These are phyloP conservation scores for Penicillium samsonianum DNA, from an alignment of 495 filamentous ascomycete species.

Conservation along the genomic window DNA sequence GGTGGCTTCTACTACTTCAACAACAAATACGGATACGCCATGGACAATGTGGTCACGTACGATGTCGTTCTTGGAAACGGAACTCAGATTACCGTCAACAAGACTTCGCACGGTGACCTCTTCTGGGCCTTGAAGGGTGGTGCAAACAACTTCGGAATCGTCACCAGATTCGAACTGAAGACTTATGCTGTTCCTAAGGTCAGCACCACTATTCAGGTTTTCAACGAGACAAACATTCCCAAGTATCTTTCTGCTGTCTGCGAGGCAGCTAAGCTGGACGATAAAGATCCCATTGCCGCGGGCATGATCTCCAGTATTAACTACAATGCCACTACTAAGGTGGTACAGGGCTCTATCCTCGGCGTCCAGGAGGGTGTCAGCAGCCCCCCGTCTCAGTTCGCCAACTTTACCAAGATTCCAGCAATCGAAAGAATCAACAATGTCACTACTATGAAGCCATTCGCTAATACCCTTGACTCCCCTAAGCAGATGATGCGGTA, in stretches of 20 bases:
- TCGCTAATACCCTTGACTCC: slow-evolving; percentile 22
- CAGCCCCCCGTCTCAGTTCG: slow-evolving; percentile 30
- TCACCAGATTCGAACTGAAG: slow-evolving; percentile 49
- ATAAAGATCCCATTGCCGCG: slow-evolving; percentile 24
- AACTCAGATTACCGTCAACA: slow-evolving; percentile 28
- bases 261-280: slow-evolving; percentile 20
- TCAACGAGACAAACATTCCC: slow-evolving; percentile 29
- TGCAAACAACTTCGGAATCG: slow-evolving; percentile 42
- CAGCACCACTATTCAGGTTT: slow-evolving; percentile 38
- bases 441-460: slow-evolving; percentile 25
- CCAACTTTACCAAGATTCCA: slow-evolving; percentile 30
- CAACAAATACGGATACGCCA: slow-evolving; percentile 45
- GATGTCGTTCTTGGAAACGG: slow-evolving; percentile 37
- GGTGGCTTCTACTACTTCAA: slow-evolving; percentile 47
- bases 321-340: slow-evolving; percentile 28
- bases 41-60: slow-evolving; percentile 38
- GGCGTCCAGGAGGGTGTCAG: slow-evolving; percentile 34
- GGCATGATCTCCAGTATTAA: slow-evolving; percentile 26
- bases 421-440: slow-evolving; percentile 22
- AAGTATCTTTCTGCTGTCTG: slow-evolving; percentile 24
- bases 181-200: slow-evolving; percentile 45
- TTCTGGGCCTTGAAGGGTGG: slow-evolving; percentile 46
- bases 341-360: slow-evolving; percentile 17
- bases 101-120: slow-evolving; percentile 30
- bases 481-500: slow-evolving; percentile 32